Evolutionary conservation across 1,284 basidiomycete genomes (phyloP), one percentile per base, ranked within the genome.

Genomic region (Golubevia sp.): DNA sequence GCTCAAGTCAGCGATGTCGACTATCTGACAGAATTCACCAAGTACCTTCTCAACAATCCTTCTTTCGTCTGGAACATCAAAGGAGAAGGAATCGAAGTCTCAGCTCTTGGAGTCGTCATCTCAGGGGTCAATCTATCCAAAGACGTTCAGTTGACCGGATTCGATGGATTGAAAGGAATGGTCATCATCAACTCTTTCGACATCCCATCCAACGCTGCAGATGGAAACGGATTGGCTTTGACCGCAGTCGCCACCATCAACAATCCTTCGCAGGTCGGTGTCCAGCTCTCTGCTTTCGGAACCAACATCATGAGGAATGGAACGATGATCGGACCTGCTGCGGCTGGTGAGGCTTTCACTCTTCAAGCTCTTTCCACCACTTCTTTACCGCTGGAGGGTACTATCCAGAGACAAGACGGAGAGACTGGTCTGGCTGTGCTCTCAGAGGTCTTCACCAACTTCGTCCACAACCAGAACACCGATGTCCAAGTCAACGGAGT

Each of bases 201-300:
- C 80, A 82, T 92, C 52, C 91, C 91, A 0, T 85, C 86, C 23
- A 87, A 92, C 76, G 90, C 92, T 70, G 89, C 90, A 1, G 88
- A 87, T 2, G 91, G 91, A n/a, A n/a, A n/a, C n/a, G 91, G 91
- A 49, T 89, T 92, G 64, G 88, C 88, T 65, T 85, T 92, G 54
- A 90, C 89, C 0, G 85, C 92, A 11, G 85, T 89, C 57, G 88
- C 90, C 0, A 87, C 86, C 18, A 86, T 90, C 25, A 85, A 86
- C 13, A 92, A 91, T 74, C 91, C 91, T 23, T 90, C 91, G 2
- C 91, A 91, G 86, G 90, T 92, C 52, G 91, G 91, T 59, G 88
- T 92, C 11, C 84, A 88, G 66, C 85, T 92, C 11, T 88, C 86
- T 61, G 87, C 87, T 2, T 87, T 92, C 64, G 87, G 87, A 5